These are phyloP conservation scores for Eremothecium cymbalariae DNA, from an alignment of 1,139 yeast species.

Conservation along the genomic window DNA sequence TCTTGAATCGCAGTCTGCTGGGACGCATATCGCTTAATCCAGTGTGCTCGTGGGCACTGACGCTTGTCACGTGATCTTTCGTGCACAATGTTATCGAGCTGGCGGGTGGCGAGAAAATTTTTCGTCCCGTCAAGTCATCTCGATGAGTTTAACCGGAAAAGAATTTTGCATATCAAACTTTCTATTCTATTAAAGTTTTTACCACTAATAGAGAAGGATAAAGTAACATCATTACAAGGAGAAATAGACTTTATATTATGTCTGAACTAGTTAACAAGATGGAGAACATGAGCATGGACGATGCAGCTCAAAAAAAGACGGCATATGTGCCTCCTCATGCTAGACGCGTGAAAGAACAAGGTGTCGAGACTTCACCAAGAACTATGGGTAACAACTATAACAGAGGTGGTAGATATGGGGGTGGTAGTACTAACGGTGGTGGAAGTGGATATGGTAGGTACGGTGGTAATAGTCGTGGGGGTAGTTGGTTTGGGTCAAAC, in stretches of 20 bases:
- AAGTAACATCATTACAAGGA: conserved; percentile 8
- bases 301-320: conserved; percentile 21
- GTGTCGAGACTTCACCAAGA: conserved; percentile 12
- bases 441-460: conserved; percentile 20
- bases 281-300: conserved; percentile 37
- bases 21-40: too few species aligned
- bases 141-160: conserved; percentile 4
- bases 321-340: conserved; percentile 68
- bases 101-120: conserved; percentile 8
- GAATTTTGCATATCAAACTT: too few species aligned
- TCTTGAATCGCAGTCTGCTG: too few species aligned
- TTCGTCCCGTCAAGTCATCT: conserved; percentile 7
- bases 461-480: conserved; percentile 23
- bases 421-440: conserved; percentile 22
- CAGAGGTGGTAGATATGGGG: conserved; percentile 29
- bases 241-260: conserved; percentile 27
- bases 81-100: background rate
- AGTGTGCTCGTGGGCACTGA: too few species aligned
- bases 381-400: conserved; percentile 29
- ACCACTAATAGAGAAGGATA: conserved; percentile 1
- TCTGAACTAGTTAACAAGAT: conserved; percentile 40
- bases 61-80: conserved; percentile 1
- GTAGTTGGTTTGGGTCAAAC: conserved; percentile 24
- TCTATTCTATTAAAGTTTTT: conserved; percentile 2
- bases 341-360: conserved; percentile 29